These are phyloP conservation scores for Chalciporus sp. DNA, from an alignment of 1,284 basidiomycete genomes.

Conservation along the genomic window DNA sequence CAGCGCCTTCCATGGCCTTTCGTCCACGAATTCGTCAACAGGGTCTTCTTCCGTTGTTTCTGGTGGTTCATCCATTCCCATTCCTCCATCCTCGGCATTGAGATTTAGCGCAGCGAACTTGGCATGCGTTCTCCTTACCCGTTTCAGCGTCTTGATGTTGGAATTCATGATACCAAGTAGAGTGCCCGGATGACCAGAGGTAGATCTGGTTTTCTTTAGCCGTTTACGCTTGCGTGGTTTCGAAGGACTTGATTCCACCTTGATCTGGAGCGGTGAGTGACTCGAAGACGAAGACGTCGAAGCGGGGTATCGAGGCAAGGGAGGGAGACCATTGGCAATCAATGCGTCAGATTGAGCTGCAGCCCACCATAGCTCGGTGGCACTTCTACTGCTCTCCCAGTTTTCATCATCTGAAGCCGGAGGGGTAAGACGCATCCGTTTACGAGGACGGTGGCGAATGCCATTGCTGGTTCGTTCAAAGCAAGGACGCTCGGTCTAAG, in stretches of 20 bases:
- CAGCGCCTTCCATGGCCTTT: conserved; percentile 50
- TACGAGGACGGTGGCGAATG: conserved; percentile 42
- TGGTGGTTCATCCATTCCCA: conserved; percentile 28
- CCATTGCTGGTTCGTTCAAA: conserved; percentile 39
- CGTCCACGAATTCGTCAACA: conserved; percentile 49
- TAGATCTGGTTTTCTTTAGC: conserved; percentile 38
- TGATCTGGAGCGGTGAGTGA: conserved; percentile 12
- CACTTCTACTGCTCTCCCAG: conserved; percentile 37
- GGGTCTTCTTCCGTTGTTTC: conserved; percentile 25
- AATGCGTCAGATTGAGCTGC: conserved; percentile 63
- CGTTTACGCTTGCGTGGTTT: conserved; percentile 31
- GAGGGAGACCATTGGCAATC: conserved; percentile 66
- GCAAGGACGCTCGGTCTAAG: conserved; percentile 3
- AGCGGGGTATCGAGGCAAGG: conserved; percentile 49
- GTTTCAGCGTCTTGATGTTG: conserved; percentile 72
- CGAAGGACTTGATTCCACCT: conserved; percentile 15
- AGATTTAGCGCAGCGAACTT: conserved; percentile 63
- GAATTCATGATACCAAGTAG: conserved; percentile 68
- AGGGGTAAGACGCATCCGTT: conserved; percentile 42
- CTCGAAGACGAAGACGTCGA: conserved; percentile 22
- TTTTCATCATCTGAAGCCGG: conserved; percentile 36
- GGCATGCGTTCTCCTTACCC: conserved; percentile 68
- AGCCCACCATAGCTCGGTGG: conserved; percentile 73
- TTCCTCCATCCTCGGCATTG: conserved; percentile 46
- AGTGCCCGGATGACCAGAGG: conserved; percentile 42